Conservation (phyloP, 2,329 filamentous ascomycete genomes). For the Stemphylium vesicarium region DNA sequence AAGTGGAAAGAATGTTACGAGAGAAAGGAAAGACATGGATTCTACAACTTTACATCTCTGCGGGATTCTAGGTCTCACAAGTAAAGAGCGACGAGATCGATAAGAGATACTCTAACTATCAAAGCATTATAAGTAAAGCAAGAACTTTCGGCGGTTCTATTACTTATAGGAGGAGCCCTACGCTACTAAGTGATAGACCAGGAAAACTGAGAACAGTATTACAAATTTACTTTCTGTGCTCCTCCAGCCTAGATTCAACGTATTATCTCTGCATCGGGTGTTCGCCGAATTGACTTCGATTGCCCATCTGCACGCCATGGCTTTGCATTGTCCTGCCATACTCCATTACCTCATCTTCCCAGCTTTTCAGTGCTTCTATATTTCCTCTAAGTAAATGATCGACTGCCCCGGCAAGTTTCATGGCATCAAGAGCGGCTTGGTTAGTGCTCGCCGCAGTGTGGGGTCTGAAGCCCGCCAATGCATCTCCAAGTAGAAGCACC, state of each 20-base stretch:
- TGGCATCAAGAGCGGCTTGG: conserved; percentile 54
- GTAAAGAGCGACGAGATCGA: no score
- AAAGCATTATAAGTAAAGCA: no score
- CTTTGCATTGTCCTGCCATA: conserved; percentile 21
- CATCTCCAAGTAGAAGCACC: conserved; percentile 55
- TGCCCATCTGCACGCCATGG: conserved; percentile 20
- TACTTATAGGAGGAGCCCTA: no score
- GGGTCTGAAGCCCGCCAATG: conserved; percentile 53
- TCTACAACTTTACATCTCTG: no score
- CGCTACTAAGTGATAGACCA: no score
- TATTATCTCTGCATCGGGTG: conserved; percentile 14
- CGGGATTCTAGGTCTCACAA: no score
- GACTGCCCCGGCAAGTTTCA: conserved; percentile 35
- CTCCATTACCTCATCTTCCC: conserved; percentile 35
- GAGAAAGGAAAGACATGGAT: no score
- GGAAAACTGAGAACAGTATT: background rate
- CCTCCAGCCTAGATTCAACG: no score
- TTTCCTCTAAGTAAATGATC: conserved; percentile 47
- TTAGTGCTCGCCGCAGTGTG: conserved; percentile 54
- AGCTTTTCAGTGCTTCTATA: conserved; percentile 28
- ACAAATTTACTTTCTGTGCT: background rate
- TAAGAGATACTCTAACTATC: no score
- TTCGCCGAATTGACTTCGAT: conserved; percentile 21
- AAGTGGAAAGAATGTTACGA: no score
- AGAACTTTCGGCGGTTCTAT: no score